phyloP scores from a whole-genome alignment of 2,329 filamentous ascomycete genomes.

The Scorias spongiosa region DNA sequence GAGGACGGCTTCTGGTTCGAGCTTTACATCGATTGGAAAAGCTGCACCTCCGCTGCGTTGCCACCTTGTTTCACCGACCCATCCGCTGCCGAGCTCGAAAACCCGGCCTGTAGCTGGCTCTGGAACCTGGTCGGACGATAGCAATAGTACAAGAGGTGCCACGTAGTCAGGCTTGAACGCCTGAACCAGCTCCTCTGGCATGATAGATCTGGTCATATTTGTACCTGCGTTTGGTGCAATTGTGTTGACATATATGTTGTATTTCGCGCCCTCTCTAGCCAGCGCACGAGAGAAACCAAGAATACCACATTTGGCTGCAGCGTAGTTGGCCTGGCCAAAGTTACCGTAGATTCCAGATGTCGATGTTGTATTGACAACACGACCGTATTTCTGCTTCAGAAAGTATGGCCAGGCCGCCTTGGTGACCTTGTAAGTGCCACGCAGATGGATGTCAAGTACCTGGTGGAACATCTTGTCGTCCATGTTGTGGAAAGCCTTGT shows the following conservation, averaged over 20 bases:
- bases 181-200: conserved; percentile 95
- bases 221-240: conserved; percentile 97
- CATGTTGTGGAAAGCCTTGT: conserved; percentile 98
- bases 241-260: conserved; percentile 97
- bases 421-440: conserved; percentile 89
- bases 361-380: conserved; percentile 90
- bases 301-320: conserved; percentile 58
- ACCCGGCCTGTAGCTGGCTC: conserved; percentile 70
- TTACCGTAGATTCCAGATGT: conserved; percentile 98
- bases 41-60: conserved; percentile 78
- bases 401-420: conserved; percentile 97
- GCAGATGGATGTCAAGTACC: conserved; percentile 81
- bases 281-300: conserved; percentile 89
- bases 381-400: conserved; percentile 96
- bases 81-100: conserved; percentile 90
- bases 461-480: conserved; percentile 85
- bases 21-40: conserved; percentile 72
- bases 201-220: conserved; percentile 80
- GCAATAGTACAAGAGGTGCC: conserved; percentile 76
- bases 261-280: conserved; percentile 83
- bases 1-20: conserved; percentile 73
- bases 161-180: conserved; percentile 99
- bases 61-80: conserved; percentile 86
- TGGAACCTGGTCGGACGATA: conserved; percentile 76
- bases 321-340: conserved; percentile 97